Evolutionary conservation across 495 filamentous ascomycete genomes (phyloP).

Genomic region (Daldinia grandis): DNA sequence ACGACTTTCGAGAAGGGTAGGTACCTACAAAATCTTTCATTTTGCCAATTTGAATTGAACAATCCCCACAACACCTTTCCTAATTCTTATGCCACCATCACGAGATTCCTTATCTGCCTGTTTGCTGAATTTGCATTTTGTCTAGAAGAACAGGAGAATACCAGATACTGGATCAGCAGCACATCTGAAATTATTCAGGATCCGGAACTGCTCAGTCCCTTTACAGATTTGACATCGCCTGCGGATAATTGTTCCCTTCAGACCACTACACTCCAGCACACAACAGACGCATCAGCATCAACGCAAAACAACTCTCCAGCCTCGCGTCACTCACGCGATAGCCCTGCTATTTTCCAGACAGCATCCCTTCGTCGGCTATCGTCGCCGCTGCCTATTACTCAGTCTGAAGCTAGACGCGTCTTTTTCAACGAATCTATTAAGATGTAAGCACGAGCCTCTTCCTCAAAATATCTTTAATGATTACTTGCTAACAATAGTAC

Average conservation of each 20-base stretch:
- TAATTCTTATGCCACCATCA: background rate
- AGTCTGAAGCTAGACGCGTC: background rate
- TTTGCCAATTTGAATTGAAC: background rate
- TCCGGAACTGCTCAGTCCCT: constrained; percentile 1
- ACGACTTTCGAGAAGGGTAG: background rate
- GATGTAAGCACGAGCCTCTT: constrained; percentile 19
- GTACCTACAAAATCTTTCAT: background rate
- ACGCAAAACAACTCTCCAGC: background rate
- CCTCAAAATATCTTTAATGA: background rate
- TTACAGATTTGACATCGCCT: background rate
- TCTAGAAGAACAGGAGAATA: background rate
- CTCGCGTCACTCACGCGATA: background rate
- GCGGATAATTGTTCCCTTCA: background rate
- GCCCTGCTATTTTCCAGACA: background rate
- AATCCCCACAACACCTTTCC: background rate
- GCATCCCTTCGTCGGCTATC: background rate
- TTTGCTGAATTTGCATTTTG: background rate
- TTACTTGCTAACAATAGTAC: constrained; percentile 18
- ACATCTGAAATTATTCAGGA: background rate
- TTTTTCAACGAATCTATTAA: background rate
- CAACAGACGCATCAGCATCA: background rate
- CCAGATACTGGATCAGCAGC: background rate
- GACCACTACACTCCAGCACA: background rate
- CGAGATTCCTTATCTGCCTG: background rate
- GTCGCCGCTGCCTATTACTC: background rate